Evolutionary conservation across 2,329 filamentous ascomycete species (phyloP), one percentile per base, ranked within the genome.

Genomic region (Scedosporium boydii): DNA sequence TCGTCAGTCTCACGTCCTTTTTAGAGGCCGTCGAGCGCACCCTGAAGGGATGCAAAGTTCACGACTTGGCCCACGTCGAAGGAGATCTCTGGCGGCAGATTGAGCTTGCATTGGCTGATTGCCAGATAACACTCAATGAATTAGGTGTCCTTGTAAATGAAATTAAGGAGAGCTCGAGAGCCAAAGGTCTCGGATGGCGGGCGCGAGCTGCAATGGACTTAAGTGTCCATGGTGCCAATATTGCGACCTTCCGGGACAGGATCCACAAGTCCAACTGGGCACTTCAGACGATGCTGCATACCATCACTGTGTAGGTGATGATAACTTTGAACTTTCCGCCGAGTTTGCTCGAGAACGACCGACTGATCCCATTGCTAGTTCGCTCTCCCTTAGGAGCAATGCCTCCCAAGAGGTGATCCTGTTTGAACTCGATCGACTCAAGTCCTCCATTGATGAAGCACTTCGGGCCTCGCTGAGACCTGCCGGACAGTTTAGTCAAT

Each of bases 261-360:
- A 66, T 71, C 38, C 65, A 68, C 57, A 68, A 70, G 60, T 68
- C 66, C 12, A 70, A 70, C 21, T 68, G 65, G 51, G 68, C 68
- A 2, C 60, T 71, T 44, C 69, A 70, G 59, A 70, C 69, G 2
- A 69, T 70, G 53, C 61, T 70, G 2, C 66, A 67, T 27, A 66
- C 69, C 5, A 68, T 71, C 57, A 67, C 63, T 9, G 65, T 70
- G 64, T 67, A 56, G 62, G 65, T 3, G 23, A 23, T 23, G 23
- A n/a, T 34, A 2, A 7, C n/a, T 41, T 12, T 38, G 23, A 3
- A 6, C 14, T 58, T 58, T 41, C 29, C 42, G 21, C 4, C 18
- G 14, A 18, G 2, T 18, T n/a, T 48, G 3, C n/a, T 18, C 18
- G 6, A 34, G 29, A 34, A 9, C 29, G 29, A 3, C 29, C 29